These are phyloP conservation scores for Ustilago hordei DNA, from an alignment of 1,284 basidiomycete genomes.

Conservation along the genomic window DNA sequence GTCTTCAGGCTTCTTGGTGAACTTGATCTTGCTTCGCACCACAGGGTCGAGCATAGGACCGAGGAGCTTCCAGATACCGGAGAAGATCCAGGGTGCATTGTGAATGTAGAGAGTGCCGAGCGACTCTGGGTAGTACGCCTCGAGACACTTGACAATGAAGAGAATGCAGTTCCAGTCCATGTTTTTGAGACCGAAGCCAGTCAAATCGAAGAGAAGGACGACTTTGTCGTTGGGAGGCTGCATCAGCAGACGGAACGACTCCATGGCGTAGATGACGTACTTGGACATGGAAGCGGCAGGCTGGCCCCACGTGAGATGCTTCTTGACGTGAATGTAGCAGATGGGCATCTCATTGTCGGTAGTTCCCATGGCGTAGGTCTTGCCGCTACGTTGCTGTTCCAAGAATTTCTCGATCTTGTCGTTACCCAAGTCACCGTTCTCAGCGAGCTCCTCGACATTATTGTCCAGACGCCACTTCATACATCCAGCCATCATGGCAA, in stretches of 20 bases:
- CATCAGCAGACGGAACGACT: slow-evolving; percentile 68
- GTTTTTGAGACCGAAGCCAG: slow-evolving; percentile 65
- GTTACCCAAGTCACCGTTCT: slow-evolving; percentile 69
- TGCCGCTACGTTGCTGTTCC: slow-evolving; percentile 68
- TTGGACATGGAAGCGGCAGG: slow-evolving; percentile 69
- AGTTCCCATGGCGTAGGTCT: slow-evolving; percentile 69
- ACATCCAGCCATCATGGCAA: slow-evolving; percentile 69
- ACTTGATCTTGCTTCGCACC: slow-evolving; percentile 66
- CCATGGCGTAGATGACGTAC: slow-evolving; percentile 69
- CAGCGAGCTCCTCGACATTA: slow-evolving; percentile 68
- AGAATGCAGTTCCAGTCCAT: slow-evolving; percentile 66
- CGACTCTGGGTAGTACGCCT: slow-evolving; percentile 70
- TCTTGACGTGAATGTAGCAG: slow-evolving; percentile 64
- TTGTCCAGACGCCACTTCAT: slow-evolving; percentile 68
- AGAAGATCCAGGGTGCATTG: slow-evolving; percentile 71
- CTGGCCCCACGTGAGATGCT: slow-evolving; percentile 64
- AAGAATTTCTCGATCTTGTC: slow-evolving; percentile 68
- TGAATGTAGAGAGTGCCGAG: slow-evolving; percentile 69
- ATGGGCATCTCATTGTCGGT: slow-evolving; percentile 68
- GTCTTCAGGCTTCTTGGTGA: slow-evolving; percentile 65
- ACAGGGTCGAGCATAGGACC: slow-evolving; percentile 68
- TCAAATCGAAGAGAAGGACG: slow-evolving; percentile 68
- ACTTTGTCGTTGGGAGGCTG: slow-evolving; percentile 69
- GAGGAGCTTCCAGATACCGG: slow-evolving; percentile 68
- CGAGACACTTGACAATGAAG: slow-evolving; percentile 65